Conservation (phyloP, 306 rosid genomes). For the Carpinus viminea region DNA sequence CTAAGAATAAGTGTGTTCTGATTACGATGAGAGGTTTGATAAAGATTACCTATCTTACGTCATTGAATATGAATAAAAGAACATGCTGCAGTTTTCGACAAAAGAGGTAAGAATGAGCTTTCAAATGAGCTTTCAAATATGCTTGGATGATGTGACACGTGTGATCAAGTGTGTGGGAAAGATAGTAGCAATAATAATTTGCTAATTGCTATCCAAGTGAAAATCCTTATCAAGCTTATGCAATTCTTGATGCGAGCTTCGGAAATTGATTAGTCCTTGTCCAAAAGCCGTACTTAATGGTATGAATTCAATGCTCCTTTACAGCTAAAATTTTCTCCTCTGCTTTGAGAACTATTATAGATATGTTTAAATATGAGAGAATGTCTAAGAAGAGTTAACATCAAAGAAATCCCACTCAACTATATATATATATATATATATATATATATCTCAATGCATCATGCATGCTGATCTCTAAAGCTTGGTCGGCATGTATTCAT, state of each 20-base stretch:
- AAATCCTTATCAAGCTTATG: not conserved
- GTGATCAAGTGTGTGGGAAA: not conserved
- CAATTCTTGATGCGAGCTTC: not conserved
- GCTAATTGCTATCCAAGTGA: not conserved
- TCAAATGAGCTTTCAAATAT: no score
- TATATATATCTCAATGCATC: not conserved
- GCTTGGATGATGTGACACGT: no score
- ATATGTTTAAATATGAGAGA: not conserved
- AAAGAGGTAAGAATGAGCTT: no score
- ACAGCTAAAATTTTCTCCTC: not conserved
- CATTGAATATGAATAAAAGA: no score
- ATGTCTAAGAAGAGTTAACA: not conserved
- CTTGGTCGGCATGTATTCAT: not conserved
- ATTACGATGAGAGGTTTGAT: no score
- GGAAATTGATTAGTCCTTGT: not conserved
- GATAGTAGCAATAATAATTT: not conserved
- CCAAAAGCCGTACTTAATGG: no score
- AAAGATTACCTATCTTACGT: no score
- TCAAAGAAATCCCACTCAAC: not conserved
- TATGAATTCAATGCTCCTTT: not conserved
- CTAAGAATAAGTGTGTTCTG: no score
- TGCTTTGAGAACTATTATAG: not conserved
- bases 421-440: no score
- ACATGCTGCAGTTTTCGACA: no score
- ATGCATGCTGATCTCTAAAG: not conserved